phyloP scores from a whole-genome alignment of 2,329 filamentous ascomycete genomes.

The Diaporthe sp. region DNA sequence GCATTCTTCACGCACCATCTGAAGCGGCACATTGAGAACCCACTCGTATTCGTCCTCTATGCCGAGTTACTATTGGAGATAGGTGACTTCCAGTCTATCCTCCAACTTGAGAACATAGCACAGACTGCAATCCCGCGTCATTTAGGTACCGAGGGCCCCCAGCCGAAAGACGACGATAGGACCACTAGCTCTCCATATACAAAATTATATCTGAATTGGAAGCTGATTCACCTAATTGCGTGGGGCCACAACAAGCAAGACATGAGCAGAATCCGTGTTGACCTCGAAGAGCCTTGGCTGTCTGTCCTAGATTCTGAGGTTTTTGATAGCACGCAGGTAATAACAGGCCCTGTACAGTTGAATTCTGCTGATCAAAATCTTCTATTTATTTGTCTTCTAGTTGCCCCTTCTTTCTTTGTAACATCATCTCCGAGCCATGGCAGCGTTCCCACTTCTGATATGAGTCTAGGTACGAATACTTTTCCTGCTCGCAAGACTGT shows the following conservation, averaged over 20 bases:
- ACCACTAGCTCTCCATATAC: not conserved
- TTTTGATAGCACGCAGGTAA: not conserved
- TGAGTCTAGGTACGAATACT: not conserved
- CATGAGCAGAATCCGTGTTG: not conserved
- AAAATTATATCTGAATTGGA: constrained; percentile 13
- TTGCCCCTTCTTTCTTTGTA: too few species aligned
- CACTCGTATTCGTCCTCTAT: constrained; percentile 46
- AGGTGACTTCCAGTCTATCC: constrained; percentile 43
- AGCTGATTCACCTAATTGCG: not conserved
- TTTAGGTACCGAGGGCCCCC: not conserved
- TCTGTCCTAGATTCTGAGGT: not conserved
- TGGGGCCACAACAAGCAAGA: not conserved
- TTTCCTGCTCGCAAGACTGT: not conserved
- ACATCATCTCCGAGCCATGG: too few species aligned
- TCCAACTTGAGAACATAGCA: not conserved
- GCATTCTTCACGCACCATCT: constrained; percentile 43
- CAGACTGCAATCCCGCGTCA: not conserved
- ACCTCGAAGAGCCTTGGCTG: not conserved
- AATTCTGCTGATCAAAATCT: not conserved
- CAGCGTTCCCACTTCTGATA: not conserved
- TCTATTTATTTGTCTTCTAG: not conserved
- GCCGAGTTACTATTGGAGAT: constrained; percentile 46
- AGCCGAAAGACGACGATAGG: not conserved
- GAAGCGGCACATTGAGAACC: constrained; percentile 42
- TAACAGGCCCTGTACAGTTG: not conserved